phyloP scores from a whole-genome alignment of 129 eudicot species.

The Helianthus annuus region HanXRQr2.0-SUNRISE NC_035435.2:76670592-76671091 shows the following conservation, averaged over 20 bases:
- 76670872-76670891: constrained; percentile 31
- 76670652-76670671: constrained; percentile 68
- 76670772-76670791: neutral
- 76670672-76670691: constrained; percentile 74
- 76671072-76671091: too few species aligned
- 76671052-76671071: too few species aligned
- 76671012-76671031: too few species aligned
- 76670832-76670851: constrained; percentile 21
- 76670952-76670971: neutral
- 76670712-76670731: constrained; percentile 66
- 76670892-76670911: constrained; percentile 5
- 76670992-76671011: too few species aligned
- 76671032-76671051: too few species aligned
- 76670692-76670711: constrained; percentile 83
- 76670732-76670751: constrained; percentile 23
- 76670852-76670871: constrained; percentile 21
- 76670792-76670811: constrained; percentile 5
- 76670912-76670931: neutral
- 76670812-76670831: constrained; percentile 30
- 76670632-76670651: constrained; percentile 39
- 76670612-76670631: constrained; percentile 81
- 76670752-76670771: constrained; percentile 14
- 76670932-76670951: constrained; percentile 26
- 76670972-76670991: too few species aligned
- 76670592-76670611: constrained; percentile 71